phyloP scores from a whole-genome alignment of 345 rosid genomes.

The Hirschfeldia incana region DNA sequence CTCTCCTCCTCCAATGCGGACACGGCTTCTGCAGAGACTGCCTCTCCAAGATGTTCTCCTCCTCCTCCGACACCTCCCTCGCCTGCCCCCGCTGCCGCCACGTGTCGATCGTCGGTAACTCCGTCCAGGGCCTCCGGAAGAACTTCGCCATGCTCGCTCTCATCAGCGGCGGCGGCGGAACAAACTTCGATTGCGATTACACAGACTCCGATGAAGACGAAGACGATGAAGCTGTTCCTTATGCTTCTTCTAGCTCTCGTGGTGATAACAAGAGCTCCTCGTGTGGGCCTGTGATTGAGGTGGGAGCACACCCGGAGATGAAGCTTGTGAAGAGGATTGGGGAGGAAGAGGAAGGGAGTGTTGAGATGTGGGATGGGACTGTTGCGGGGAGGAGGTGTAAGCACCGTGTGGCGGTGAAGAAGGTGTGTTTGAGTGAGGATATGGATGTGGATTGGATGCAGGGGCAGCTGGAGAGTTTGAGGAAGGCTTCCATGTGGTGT shows the following conservation, averaged over 20 bases:
- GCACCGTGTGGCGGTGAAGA: slow-evolving; percentile 75
- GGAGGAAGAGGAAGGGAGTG: slow-evolving; percentile 51
- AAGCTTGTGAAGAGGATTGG: slow-evolving; percentile 64
- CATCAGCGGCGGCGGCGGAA: slow-evolving; percentile 47
- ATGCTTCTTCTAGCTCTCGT: slow-evolving; percentile 51
- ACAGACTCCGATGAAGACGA: slow-evolving; percentile 71
- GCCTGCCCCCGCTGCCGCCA: slow-evolving; percentile 93
- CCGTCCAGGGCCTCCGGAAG: slow-evolving; percentile 80
- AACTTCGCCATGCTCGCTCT: slow-evolving; percentile 82
- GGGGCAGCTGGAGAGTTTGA: slow-evolving; percentile 73
- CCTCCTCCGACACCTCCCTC: slow-evolving; percentile 75
- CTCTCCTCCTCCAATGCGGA: slow-evolving; percentile 88
- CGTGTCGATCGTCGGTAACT: slow-evolving; percentile 87
- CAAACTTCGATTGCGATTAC: slow-evolving; percentile 65
- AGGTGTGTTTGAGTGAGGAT: slow-evolving; percentile 62
- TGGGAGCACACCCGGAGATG: slow-evolving; percentile 68
- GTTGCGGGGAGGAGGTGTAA: slow-evolving; percentile 60
- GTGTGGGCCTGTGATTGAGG: slow-evolving; percentile 78
- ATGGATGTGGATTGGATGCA: slow-evolving; percentile 81
- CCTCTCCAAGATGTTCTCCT: slow-evolving; percentile 78
- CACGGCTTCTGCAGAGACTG: slow-evolving; percentile 96
- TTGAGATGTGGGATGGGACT: slow-evolving; percentile 78
- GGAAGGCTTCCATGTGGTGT: slow-evolving; percentile 89
- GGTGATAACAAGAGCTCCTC: slow-evolving; percentile 29
- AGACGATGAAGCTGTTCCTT: slow-evolving; percentile 16